Evolutionary conservation across 768 basidiomycete species (phyloP).

Genomic region (Suillus alpinus): DNA sequence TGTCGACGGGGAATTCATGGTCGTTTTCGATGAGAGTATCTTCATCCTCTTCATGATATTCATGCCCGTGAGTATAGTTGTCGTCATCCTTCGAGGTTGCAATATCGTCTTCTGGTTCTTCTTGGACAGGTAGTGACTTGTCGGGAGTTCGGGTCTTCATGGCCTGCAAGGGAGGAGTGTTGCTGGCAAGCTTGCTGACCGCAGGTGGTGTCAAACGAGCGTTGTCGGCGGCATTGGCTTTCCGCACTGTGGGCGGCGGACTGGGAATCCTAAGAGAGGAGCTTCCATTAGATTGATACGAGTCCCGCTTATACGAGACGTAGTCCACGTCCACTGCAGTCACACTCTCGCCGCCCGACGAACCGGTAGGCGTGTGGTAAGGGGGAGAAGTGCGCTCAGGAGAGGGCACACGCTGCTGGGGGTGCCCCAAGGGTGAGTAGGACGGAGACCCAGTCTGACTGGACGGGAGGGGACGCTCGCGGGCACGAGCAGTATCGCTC

Average conservation of each 20-base stretch:
- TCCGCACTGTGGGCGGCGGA: slow-evolving; percentile 26
- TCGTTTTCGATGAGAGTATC: slow-evolving; percentile 45
- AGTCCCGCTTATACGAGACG: slow-evolving; percentile 44
- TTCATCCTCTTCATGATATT: slow-evolving; percentile 45
- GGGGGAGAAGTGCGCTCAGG: slow-evolving; percentile 54
- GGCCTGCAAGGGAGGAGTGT: slow-evolving; percentile 55
- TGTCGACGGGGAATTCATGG: slow-evolving; percentile 32
- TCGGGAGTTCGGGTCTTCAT: slow-evolving; percentile 60
- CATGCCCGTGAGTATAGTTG: slow-evolving; percentile 36
- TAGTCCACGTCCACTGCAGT: slow-evolving; percentile 37
- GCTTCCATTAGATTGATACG: slow-evolving; percentile 31
- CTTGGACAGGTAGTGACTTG: slow-evolving; percentile 73
- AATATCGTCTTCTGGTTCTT: slow-evolving; percentile 69
- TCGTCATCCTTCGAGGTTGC: slow-evolving; percentile 37
- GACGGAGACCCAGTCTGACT: slow-evolving; percentile 37
- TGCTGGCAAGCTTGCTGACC: slow-evolving; percentile 39
- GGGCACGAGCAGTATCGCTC: slow-evolving; percentile 22
- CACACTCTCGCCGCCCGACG: slow-evolving; percentile 45
- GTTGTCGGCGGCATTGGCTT: slow-evolving; percentile 19
- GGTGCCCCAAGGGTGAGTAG: slow-evolving; percentile 40
- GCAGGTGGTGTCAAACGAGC: slow-evolving; percentile 35
- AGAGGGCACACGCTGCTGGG: slow-evolving; percentile 43
- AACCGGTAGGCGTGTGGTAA: slow-evolving; percentile 47
- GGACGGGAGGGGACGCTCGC: slow-evolving; percentile 28
- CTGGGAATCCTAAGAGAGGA: slow-evolving; percentile 26